Percentiles rank a stretch among this genome's conserved stretches.
These are phyloP conservation scores for Metarhizium guizhouense DNA, from an alignment of 2,329 filamentous ascomycete genomes.

Conservation along the genomic window DNA sequence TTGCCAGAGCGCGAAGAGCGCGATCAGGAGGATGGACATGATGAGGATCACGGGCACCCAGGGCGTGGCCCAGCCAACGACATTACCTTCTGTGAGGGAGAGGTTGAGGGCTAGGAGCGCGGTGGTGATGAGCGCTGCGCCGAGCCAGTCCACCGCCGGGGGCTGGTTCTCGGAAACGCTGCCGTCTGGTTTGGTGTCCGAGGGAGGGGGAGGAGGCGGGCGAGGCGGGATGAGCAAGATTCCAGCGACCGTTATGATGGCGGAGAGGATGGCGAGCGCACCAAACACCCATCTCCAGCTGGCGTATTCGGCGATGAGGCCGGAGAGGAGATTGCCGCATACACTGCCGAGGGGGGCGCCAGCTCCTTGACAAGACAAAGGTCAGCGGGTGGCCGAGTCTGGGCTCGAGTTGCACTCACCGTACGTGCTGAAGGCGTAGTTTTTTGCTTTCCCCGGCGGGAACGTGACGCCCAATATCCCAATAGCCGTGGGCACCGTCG, in stretches of 20 bases:
- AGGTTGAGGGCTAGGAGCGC: conserved; percentile 56
- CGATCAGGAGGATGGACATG: conserved; percentile 46
- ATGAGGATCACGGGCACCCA: conserved; percentile 54
- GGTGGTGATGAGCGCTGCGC: conserved; percentile 52
- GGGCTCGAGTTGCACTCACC: conserved; percentile 24
- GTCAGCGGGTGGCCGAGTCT: not conserved
- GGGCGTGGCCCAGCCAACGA: conserved; percentile 55
- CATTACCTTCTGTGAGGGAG: conserved; percentile 59
- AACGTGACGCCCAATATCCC: conserved; percentile 62
- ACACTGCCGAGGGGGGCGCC: conserved; percentile 57
- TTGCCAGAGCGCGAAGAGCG: conserved; percentile 53
- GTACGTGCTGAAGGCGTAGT: conserved; percentile 60
- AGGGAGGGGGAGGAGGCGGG: conserved; percentile 24
- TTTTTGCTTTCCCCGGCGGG: conserved; percentile 58
- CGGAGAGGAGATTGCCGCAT: conserved; percentile 56
- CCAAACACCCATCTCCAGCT: conserved; percentile 63
- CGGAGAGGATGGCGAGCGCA: conserved; percentile 50
- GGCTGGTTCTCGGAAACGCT: not conserved
- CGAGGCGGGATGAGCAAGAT: conserved; percentile 49
- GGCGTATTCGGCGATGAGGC: conserved; percentile 52
- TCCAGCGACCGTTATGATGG: conserved; percentile 45
- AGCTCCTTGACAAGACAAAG: conserved; percentile 30
- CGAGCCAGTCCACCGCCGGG: conserved; percentile 54
- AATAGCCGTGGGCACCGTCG: conserved; percentile 62
- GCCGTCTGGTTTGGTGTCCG: not conserved